These are phyloP conservation scores for Glycyrrhiza uralensis DNA, from an alignment of 306 rosid genomes.

Conservation along the genomic window DNA sequence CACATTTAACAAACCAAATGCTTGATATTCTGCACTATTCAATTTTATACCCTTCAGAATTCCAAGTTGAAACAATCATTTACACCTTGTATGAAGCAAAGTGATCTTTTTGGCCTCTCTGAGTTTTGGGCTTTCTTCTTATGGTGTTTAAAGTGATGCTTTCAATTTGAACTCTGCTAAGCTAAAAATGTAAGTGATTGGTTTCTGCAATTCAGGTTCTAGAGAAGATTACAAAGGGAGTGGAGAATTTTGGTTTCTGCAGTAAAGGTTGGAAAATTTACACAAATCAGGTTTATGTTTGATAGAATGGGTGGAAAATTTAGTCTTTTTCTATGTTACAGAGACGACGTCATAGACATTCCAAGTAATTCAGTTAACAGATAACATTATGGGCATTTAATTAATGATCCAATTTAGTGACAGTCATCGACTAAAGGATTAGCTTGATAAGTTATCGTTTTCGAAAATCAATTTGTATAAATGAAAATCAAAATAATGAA, in stretches of 20 bases:
- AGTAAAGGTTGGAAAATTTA: constrained; percentile 82
- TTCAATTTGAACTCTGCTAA: too few relatives aligned
- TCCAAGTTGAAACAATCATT: background rate
- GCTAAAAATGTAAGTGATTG: constrained; percentile 1
- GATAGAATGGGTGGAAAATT: too few relatives aligned
- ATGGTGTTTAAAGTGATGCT: background rate
- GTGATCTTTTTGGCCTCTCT: background rate
- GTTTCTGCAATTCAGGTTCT: constrained; percentile 55
- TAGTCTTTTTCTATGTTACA: too few relatives aligned
- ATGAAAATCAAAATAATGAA: too few relatives aligned
- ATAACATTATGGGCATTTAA: too few relatives aligned
- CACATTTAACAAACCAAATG: background rate
- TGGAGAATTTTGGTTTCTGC: constrained; percentile 73
- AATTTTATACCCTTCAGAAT: background rate
- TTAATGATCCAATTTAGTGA: too few relatives aligned
- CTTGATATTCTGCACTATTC: background rate
- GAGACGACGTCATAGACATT: too few relatives aligned
- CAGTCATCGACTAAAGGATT: too few relatives aligned
- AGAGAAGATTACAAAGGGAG: constrained; percentile 76
- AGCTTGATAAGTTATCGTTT: too few relatives aligned
- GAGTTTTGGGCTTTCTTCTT: background rate
- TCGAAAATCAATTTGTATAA: too few relatives aligned
- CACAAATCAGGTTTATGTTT: too few relatives aligned
- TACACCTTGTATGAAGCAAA: background rate
- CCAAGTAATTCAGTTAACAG: too few relatives aligned